Base-by-base conservation (phyloP, 345 rosid genomes). In the Eutrema japonicum region DNA sequence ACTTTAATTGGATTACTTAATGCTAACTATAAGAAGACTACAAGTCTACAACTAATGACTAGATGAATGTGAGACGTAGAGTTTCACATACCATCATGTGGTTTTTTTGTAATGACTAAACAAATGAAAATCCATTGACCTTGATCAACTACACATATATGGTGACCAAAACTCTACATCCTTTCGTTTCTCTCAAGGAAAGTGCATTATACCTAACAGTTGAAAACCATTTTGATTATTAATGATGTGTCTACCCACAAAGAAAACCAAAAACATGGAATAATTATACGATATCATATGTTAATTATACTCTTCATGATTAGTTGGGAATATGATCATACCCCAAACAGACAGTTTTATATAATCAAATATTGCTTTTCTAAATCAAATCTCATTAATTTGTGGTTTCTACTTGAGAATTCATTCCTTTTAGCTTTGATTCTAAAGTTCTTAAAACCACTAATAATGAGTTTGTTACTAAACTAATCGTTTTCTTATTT, bases 361-460 rank as follows among this genome's bases (percentile, higher is more conserved):
- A 53, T 60, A 68, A 59, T 68, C 68, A 48, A 46, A 26, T 68
- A 29, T 36, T 45, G 10, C 8, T 18, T 69, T 75, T 62, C 16
- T 26, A 60, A 43, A 66, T 45, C 64, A 68, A 75, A 61, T 61
- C 64, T 68, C 16, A 18, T 18, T 18, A 18, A 68, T 26, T 66
- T 57, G 38, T 65, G 30, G 37, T 57, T 55, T 50, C 30, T 53
- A 60, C 22, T 27, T 68, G 36, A 75, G 42, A 14, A 52, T 16
- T 54, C 52, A 63, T 47, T 70, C 79, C 60, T 69, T 69, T 53
- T n/a, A n/a, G n/a, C n/a, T n/a, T n/a, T n/a, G n/a, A n/a, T n/a
- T 63, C 79, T 75, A 76, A 76, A 76, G 54, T 54, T 70, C 37
- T 63, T 55, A 47, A 76, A 70, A 63, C 79, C 75, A 76, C 60